Conservation (phyloP, 2,329 filamentous ascomycete genomes). For the Trichoderma polysporum region DNA sequence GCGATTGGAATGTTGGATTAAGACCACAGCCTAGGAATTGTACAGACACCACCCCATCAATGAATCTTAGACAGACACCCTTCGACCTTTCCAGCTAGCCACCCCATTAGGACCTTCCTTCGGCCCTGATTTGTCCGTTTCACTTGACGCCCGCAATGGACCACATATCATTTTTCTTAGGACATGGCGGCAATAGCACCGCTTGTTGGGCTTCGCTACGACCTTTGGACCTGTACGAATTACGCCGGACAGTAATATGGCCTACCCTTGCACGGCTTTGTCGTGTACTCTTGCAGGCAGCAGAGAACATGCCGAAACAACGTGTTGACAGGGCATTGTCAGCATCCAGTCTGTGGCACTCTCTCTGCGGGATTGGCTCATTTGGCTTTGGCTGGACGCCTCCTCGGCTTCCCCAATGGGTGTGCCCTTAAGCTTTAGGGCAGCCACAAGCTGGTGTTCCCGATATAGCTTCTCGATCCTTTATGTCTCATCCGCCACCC, state of each 20-base stretch:
- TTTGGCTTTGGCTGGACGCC: neutral
- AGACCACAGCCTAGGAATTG: neutral
- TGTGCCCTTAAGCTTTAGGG: neutral
- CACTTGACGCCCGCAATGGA: conserved; percentile 14
- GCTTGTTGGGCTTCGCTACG: neutral
- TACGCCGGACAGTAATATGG: neutral
- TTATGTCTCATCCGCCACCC: conserved; percentile 3
- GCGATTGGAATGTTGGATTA: conserved; percentile 5
- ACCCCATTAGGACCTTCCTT: neutral
- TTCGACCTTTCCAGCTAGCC: neutral
- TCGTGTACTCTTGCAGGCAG: neutral
- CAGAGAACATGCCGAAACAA: neutral
- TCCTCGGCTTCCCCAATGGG: neutral
- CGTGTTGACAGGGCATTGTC: neutral
- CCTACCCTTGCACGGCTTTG: neutral
- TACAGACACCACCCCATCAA: neutral
- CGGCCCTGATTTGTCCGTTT: conserved; percentile 7
- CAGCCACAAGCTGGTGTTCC: conserved; percentile 2
- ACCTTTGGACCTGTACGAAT: neutral
- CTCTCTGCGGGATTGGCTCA: neutral
- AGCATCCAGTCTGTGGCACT: neutral
- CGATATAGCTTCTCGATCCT: conserved; percentile 16
- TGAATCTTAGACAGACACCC: neutral
- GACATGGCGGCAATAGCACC: neutral
- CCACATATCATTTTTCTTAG: neutral